phyloP scores from a whole-genome alignment of 768 basidiomycete species.

The Suillus decipiens region DNA sequence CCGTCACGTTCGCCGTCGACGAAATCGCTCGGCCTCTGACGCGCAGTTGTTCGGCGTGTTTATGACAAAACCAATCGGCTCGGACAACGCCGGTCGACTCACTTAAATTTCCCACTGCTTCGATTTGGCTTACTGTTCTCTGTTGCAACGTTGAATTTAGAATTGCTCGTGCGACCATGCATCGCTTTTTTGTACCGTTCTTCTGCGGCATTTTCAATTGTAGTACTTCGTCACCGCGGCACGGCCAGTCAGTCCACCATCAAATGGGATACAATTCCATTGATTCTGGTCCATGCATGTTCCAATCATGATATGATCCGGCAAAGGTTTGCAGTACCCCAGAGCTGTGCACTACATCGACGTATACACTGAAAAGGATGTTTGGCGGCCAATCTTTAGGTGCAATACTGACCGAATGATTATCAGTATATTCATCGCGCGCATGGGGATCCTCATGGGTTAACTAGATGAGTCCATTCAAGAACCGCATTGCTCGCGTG shows the following conservation, averaged over 20 bases:
- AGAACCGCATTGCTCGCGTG: neutral
- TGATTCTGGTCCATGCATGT: neutral
- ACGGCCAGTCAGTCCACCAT: neutral
- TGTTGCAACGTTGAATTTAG: too few relatives aligned
- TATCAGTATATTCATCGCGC: neutral
- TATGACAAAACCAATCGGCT: conserved; percentile 1
- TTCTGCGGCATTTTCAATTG: neutral
- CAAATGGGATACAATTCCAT: too few relatives aligned
- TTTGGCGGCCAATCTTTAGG: neutral
- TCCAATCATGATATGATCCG: neutral
- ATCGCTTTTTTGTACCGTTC: neutral
- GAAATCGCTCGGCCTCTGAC: conserved; percentile 25
- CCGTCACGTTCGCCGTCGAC: conserved; percentile 16
- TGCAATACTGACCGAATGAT: neutral
- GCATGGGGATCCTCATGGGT: too few relatives aligned
- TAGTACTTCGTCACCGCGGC: neutral
- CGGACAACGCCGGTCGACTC: too few relatives aligned
- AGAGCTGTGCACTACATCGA: neutral
- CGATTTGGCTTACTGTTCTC: too few relatives aligned
- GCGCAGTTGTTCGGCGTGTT: neutral
- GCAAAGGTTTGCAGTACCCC: neutral
- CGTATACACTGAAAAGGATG: neutral
- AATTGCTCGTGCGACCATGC: neutral
- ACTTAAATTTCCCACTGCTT: too few relatives aligned
- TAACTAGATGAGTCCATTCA: neutral